Conservation (phyloP, 2,329 filamentous ascomycete genomes). For the Ophiocordyceps unilateralis region DNA sequence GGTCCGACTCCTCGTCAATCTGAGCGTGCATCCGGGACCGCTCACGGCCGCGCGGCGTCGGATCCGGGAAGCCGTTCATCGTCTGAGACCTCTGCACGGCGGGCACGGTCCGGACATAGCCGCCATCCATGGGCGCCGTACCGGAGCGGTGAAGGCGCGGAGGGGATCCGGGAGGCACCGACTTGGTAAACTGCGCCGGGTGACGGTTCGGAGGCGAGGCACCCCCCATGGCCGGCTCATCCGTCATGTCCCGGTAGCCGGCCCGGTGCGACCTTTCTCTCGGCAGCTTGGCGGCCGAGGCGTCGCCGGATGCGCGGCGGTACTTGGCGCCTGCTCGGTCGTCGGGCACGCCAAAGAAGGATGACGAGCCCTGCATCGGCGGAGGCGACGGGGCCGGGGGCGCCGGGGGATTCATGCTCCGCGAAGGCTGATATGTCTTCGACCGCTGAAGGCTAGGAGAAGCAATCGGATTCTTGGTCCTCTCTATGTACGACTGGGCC, state of each 20-base stretch:
- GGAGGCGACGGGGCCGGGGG: constrained; percentile 20
- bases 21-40: constrained; percentile 20
- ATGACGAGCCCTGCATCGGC: constrained; percentile 9
- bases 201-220: constrained; percentile 15
- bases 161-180: constrained; percentile 13
- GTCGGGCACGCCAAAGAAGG: constrained; percentile 12
- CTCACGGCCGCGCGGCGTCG: constrained; percentile 15
- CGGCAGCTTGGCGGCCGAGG: constrained; percentile 5
- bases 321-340: constrained; percentile 16
- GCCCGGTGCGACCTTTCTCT: constrained; percentile 14
- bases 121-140: constrained; percentile 16
- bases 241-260: too few species aligned
- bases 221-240: constrained; percentile 12
- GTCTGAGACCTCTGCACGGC: constrained; percentile 16
- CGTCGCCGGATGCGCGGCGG: constrained; percentile 16
- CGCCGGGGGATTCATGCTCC: constrained; percentile 12
- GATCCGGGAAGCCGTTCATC: constrained; percentile 11
- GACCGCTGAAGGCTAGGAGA: constrained; percentile 6
- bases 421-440: constrained; percentile 6
- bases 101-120: constrained; percentile 13
- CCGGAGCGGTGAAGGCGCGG: constrained; percentile 17
- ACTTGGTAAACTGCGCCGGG: constrained; percentile 9
- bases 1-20: constrained; percentile 15
- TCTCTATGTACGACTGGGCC: constrained; percentile 14
- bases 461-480: constrained; percentile 7